Conservation (phyloP, 2,329 filamentous ascomycete genomes). For the Aplosporella prunicola region DNA sequence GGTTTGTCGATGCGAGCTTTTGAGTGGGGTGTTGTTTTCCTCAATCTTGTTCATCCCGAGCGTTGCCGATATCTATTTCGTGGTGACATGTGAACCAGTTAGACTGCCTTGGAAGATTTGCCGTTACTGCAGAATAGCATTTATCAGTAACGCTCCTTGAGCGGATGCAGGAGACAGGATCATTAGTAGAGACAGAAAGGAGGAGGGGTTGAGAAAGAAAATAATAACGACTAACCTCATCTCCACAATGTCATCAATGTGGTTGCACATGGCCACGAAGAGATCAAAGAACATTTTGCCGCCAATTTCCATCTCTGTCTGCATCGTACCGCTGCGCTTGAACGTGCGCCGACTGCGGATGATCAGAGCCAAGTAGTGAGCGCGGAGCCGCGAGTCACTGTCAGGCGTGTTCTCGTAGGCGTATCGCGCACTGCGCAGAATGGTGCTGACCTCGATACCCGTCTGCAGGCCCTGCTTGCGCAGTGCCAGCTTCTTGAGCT, state of each 20-base stretch:
- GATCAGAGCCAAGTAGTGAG: slow-evolving; percentile 94
- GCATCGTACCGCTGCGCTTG: slow-evolving; percentile 97
- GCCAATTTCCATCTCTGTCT: slow-evolving; percentile 94
- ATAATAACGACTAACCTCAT: too few relatives aligned
- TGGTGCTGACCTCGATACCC: slow-evolving; percentile 84
- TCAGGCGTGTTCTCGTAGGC: slow-evolving; percentile 93
- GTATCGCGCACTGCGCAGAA: slow-evolving; percentile 86
- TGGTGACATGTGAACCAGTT: too few relatives aligned
- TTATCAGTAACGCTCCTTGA: too few relatives aligned
- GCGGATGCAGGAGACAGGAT: too few relatives aligned
- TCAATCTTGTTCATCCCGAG: too few relatives aligned
- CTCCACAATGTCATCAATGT: slow-evolving; percentile 91
- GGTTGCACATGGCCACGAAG: slow-evolving; percentile 97
- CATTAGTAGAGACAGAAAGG: too few relatives aligned
- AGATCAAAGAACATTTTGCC: slow-evolving; percentile 96
- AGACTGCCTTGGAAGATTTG: too few relatives aligned
- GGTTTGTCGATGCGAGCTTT: too few relatives aligned
- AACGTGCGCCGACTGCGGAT: slow-evolving; percentile 96
- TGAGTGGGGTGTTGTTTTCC: too few relatives aligned
- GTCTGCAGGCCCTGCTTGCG: slow-evolving; percentile 91
- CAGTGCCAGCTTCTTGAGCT: slow-evolving; percentile 82
- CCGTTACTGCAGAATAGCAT: too few relatives aligned
- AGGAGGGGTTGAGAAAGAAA: too few relatives aligned
- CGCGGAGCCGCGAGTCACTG: slow-evolving; percentile 82
- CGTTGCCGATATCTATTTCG: too few relatives aligned